A percentile compares a stretch with the other conserved stretches of the same genome.
Evolutionary conservation across 495 filamentous ascomycete species (phyloP).

Genomic region (Aspergillus asperescens): DNA sequence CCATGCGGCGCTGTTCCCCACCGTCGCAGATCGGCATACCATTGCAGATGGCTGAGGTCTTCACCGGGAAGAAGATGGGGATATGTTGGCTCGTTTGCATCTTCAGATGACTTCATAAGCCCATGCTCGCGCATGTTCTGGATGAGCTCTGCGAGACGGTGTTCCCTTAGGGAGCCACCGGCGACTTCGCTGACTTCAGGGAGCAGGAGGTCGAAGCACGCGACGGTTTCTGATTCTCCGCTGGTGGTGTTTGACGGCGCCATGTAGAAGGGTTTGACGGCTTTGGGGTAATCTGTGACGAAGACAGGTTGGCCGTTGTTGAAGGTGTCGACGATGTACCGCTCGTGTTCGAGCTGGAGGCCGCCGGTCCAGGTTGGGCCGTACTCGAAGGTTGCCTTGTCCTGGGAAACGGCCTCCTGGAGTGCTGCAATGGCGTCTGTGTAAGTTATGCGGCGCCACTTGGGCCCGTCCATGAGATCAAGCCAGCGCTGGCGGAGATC

Average conservation of each 20-base stretch:
- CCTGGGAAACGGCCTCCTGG: constrained; percentile 49
- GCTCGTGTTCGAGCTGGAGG: constrained; percentile 89
- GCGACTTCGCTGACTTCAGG: constrained; percentile 86
- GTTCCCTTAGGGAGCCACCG: constrained; percentile 90
- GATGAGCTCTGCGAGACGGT: constrained; percentile 66
- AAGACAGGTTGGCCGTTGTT: constrained; percentile 74
- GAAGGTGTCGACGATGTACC: constrained; percentile 69
- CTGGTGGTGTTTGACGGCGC: constrained; percentile 44
- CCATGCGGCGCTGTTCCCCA: constrained; percentile 96
- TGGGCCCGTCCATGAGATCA: constrained; percentile 49
- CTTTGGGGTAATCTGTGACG: constrained; percentile 83
- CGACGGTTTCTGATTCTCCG: constrained; percentile 54
- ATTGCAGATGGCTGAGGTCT: constrained; percentile 58
- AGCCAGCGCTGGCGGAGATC: constrained; percentile 64
- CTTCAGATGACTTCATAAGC: constrained; percentile 31
- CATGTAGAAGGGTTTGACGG: constrained; percentile 97
- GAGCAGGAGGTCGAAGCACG: constrained; percentile 92
- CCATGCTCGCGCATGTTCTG: constrained; percentile 66
- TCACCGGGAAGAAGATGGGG: constrained; percentile 40
- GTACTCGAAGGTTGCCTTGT: constrained; percentile 55
- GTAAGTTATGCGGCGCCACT: constrained; percentile 86
- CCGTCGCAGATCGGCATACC: constrained; percentile 91
- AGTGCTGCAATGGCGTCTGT: constrained; percentile 67
- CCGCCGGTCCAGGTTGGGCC: constrained; percentile 65
- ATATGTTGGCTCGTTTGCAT: constrained; percentile 19